Evolutionary conservation across 2,329 filamentous ascomycete genomes (phyloP).

Genomic region (Fusarium lateritium): DNA sequence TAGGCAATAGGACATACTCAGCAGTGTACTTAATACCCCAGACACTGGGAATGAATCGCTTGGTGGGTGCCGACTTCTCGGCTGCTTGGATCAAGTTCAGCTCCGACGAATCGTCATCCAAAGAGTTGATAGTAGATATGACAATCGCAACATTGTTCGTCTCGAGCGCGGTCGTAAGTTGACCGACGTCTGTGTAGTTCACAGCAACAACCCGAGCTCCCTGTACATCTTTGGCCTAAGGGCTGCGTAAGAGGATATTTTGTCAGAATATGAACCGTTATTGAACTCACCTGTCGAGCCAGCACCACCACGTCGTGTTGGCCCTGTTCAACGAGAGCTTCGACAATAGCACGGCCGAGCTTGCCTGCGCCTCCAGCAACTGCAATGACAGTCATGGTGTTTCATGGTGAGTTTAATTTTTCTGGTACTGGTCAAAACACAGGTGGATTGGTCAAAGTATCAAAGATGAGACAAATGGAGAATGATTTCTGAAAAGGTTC

Average conservation of each 20-base stretch:
- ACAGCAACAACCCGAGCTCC: neutral
- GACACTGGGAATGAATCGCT: neutral
- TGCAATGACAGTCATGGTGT: neutral
- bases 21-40: neutral
- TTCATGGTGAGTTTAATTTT: no score
- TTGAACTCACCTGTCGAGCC: neutral
- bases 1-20: neutral
- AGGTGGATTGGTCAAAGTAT: no score
- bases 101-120: neutral
- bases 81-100: constrained; percentile 1
- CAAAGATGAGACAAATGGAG: no score
- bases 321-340: neutral
- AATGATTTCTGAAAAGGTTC: no score
- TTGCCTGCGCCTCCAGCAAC: constrained; percentile 8
- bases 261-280: accelerated
- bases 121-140: neutral
- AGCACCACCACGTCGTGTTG: neutral
- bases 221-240: neutral
- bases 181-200: neutral
- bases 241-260: neutral
- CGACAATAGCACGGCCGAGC: neutral
- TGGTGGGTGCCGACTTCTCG: neutral
- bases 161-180: neutral
- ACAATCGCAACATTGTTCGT: neutral
- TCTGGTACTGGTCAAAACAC: no score